Evolutionary conservation across 75 land plant genomes (phyloP).

Genomic region (Azolla pinnata): DNA sequence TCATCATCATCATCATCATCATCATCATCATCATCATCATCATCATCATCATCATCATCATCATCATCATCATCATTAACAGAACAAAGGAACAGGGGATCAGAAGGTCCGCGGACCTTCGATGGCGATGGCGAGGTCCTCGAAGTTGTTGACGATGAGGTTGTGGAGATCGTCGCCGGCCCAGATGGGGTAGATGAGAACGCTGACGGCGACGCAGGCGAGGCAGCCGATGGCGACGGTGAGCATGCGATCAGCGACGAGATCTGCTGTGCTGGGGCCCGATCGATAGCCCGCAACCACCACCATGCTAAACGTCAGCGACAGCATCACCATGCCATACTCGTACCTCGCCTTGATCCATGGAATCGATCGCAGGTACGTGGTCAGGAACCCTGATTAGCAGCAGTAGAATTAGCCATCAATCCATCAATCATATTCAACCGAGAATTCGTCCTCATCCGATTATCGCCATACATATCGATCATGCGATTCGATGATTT

Average conservation of each 20-base stretch:
- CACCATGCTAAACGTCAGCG: conserved; percentile 47
- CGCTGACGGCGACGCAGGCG: conserved; percentile 29
- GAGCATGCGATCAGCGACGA: conserved; percentile 33
- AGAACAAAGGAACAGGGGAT: neutral
- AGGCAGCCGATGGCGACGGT: conserved; percentile 38
- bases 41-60: too few species aligned
- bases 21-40: too few species aligned
- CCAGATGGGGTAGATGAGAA: conserved; percentile 42
- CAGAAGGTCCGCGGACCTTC: conserved; percentile 23
- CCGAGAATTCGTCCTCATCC: too few species aligned
- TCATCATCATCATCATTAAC: too few species aligned
- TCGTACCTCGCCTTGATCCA: conserved; percentile 39
- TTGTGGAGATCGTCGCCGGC: conserved; percentile 56
- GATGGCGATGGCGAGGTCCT: conserved; percentile 25
- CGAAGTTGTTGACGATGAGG: conserved; percentile 23
- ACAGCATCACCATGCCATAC: conserved; percentile 45
- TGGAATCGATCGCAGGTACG: conserved; percentile 29
- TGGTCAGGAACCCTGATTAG: too few species aligned
- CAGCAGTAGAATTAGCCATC: too few species aligned
- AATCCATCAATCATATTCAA: too few species aligned
- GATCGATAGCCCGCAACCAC: conserved; percentile 33
- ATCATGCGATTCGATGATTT: too few species aligned
- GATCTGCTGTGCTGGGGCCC: conserved; percentile 14
- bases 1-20: too few species aligned
- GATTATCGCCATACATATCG: too few species aligned